Evolutionary conservation across 148 eudicot species (phyloP).

Genomic region (Fagopyrum esculentum): DNA sequence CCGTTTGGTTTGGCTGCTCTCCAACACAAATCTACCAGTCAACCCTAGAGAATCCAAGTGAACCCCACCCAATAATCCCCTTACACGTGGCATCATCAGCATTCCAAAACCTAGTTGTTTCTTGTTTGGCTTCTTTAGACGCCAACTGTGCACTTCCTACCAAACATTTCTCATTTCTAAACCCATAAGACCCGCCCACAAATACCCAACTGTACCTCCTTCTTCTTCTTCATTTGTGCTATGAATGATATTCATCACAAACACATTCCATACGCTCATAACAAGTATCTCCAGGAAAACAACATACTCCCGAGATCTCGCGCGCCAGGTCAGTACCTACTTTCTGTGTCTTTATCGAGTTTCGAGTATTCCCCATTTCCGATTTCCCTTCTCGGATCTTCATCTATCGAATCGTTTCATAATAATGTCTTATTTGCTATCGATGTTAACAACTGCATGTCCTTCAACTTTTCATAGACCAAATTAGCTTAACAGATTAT

Average conservation of each 20-base stretch:
- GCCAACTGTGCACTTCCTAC: neutral
- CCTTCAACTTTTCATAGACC: no score
- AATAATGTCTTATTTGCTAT: no score
- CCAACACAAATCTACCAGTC: constrained; percentile 4
- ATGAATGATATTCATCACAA: neutral
- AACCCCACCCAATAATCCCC: neutral
- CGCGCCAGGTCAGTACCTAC: neutral
- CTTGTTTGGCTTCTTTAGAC: neutral
- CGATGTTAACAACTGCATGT: no score
- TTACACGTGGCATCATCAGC: neutral
- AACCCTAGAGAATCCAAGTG: neutral
- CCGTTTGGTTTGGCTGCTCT: neutral
- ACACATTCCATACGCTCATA: no score
- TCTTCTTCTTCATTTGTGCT: neutral
- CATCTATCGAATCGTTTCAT: no score
- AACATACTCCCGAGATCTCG: no score
- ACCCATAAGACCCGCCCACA: neutral
- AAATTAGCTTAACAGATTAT: no score
- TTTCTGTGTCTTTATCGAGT: neutral
- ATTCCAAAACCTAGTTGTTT: no score
- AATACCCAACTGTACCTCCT: neutral
- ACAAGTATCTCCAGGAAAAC: no score
- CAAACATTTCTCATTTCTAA: neutral
- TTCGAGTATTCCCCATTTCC: neutral
- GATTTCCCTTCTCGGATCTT: neutral